phyloP scores from a whole-genome alignment of 2,329 filamentous ascomycete genomes.

The Arthrobotrys sinensis region DNA sequence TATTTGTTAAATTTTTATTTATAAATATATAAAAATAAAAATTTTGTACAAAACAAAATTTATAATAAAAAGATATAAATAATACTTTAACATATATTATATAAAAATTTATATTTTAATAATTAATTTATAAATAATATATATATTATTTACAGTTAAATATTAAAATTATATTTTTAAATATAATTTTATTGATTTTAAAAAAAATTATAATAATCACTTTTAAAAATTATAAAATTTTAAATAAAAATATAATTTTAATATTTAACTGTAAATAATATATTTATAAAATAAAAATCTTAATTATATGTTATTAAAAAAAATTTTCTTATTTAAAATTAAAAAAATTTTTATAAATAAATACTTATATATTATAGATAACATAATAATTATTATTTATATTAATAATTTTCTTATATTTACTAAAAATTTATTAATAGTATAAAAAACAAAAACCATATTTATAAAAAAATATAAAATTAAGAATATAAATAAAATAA shows the following conservation, averaged over 20 bases:
- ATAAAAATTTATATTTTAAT: no score
- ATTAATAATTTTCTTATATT: not conserved
- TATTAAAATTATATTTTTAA: not conserved
- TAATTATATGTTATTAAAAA: not conserved
- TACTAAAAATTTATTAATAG: not conserved
- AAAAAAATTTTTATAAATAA: not conserved
- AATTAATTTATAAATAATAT: no score
- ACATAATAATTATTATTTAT: not conserved
- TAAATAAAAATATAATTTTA: no score
- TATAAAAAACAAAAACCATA: not conserved
- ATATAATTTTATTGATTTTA: not conserved
- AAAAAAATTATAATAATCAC: not conserved
- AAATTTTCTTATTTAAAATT: not conserved
- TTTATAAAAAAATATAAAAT: no score
- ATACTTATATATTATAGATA: not conserved
- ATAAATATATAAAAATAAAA: no score
- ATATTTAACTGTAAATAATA: not conserved
- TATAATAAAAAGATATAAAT: no score
- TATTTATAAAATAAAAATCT: not conserved
- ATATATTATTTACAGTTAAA: not conserved
- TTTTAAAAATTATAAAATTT: no score
- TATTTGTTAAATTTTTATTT: no score
- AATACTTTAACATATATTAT: no score
- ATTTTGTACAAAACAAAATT: no score
- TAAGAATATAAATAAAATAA: no score